A percentile compares a stretch with the other conserved stretches of the same genome.
Evolutionary conservation across 2,329 filamentous ascomycete genomes (phyloP).

Genomic region (Chaetomiaceae sp.): DNA sequence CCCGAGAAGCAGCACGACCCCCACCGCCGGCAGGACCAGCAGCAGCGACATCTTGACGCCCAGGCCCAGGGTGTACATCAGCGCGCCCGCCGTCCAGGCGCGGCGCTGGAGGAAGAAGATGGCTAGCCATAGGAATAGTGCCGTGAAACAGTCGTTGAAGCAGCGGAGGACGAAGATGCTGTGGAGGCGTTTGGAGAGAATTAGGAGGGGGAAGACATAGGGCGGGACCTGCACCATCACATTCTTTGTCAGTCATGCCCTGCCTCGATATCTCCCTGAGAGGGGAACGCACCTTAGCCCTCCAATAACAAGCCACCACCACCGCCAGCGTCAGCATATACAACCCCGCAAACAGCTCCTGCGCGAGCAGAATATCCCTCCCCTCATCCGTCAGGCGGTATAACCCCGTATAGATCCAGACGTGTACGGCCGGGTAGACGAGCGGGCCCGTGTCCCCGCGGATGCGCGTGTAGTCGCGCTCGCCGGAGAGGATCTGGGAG

Average conservation of each 20-base stretch:
- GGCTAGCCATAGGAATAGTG: slow-evolving; percentile 76
- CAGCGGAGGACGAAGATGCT: slow-evolving; percentile 88
- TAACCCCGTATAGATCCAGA: slow-evolving; percentile 81
- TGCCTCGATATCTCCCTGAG: not conserved
- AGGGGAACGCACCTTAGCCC: slow-evolving; percentile 53
- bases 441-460: slow-evolving; percentile 85
- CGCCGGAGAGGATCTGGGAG: slow-evolving; percentile 70
- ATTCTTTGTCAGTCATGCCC: not conserved
- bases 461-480: slow-evolving; percentile 83
- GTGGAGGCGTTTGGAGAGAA: slow-evolving; percentile 87
- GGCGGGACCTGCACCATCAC: slow-evolving; percentile 62
- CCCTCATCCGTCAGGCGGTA: slow-evolving; percentile 76
- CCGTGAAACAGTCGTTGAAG: slow-evolving; percentile 94
- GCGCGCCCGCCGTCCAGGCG: slow-evolving; percentile 66
- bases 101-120: slow-evolving; percentile 72
- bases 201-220: slow-evolving; percentile 79
- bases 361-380: slow-evolving; percentile 71
- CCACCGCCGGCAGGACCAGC: slow-evolving; percentile 76
- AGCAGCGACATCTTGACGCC: slow-evolving; percentile 95
- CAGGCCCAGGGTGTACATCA: slow-evolving; percentile 72
- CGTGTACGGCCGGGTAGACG: slow-evolving; percentile 90
- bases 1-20: slow-evolving; percentile 68
- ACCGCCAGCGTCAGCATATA: slow-evolving; percentile 73
- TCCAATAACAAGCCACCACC: slow-evolving; percentile 78
- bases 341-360: slow-evolving; percentile 73